These are phyloP conservation scores for Hyphopichia fennica DNA, from an alignment of 1,139 yeast species.

Conservation along the genomic window DNA sequence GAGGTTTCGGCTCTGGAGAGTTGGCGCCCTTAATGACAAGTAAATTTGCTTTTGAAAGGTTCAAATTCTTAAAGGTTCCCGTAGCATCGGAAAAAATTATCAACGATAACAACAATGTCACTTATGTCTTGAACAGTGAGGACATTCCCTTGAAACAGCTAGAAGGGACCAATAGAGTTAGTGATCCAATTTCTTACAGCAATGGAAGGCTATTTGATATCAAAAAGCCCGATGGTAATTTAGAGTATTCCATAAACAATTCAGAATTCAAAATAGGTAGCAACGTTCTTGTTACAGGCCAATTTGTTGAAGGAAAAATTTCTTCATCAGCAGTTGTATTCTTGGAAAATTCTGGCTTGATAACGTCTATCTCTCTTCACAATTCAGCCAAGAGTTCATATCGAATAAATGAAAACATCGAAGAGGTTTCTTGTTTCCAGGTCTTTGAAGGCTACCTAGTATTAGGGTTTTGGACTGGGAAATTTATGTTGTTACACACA, in stretches of 20 bases:
- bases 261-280: neutral
- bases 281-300: neutral
- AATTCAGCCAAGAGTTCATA: neutral
- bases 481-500: neutral
- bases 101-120: no score
- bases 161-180: no score
- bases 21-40: no score
- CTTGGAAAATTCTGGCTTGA: neutral
- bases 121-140: no score
- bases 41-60: no score
- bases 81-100: no score
- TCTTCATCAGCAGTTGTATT: neutral
- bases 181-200: no score
- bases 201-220: no score
- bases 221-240: constrained; percentile 4
- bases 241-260: neutral
- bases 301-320: neutral
- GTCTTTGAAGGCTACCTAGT: neutral
- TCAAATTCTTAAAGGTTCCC: no score
- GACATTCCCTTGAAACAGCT: no score
- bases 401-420: neutral
- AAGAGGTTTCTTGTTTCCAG: neutral
- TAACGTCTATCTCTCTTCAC: neutral
- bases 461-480: neutral
- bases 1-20: neutral